A percentile compares a stretch with the other conserved stretches of the same genome.
These are phyloP conservation scores for Ocimum tenuiflorum DNA, from an alignment of 257 asterid genomes.

Conservation along the genomic window DNA sequence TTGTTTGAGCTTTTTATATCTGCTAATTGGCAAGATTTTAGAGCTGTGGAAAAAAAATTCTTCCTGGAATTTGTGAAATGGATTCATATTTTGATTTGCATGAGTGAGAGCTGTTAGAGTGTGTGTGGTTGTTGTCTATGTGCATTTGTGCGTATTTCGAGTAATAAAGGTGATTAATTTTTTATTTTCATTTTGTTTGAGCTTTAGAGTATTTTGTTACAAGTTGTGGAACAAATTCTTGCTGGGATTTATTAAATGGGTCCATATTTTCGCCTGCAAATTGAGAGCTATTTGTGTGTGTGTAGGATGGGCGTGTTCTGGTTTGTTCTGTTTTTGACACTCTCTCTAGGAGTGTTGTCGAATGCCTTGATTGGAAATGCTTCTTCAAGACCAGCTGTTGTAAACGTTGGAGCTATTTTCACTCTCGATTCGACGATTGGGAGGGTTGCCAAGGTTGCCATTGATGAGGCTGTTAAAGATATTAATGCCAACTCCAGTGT, in stretches of 20 bases:
- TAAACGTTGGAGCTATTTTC: slow-evolving; percentile 72
- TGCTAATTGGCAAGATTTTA: no score
- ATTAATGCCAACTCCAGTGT: slow-evolving; percentile 62
- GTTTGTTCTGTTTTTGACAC: slow-evolving; percentile 30
- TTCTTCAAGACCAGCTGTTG: slow-evolving; percentile 60
- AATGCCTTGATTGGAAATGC: slow-evolving; percentile 40
- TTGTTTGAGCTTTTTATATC: no score
- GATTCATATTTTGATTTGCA: no score
- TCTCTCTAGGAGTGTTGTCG: slow-evolving; percentile 41
- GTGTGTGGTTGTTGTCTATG: no score
- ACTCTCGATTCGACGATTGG: slow-evolving; percentile 73
- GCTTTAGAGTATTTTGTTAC: neutral
- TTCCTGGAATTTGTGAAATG: no score
- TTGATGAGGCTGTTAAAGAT: slow-evolving; percentile 88
- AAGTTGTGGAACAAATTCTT: neutral
- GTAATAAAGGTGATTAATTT: neutral
- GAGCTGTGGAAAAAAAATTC: no score
- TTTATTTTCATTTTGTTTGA: neutral
- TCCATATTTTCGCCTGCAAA: slow-evolving; percentile 18
- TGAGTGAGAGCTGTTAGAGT: no score
- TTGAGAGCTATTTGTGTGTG: neutral
- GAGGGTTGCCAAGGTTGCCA: slow-evolving; percentile 78
- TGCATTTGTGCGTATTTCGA: neutral
- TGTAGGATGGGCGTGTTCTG: slow-evolving; percentile 42
- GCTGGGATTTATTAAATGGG: slow-evolving; percentile 8